Evolutionary conservation across 768 basidiomycete genomes (phyloP), one percentile per base, ranked within the genome.

Genomic region (Leccinum broughii): DNA sequence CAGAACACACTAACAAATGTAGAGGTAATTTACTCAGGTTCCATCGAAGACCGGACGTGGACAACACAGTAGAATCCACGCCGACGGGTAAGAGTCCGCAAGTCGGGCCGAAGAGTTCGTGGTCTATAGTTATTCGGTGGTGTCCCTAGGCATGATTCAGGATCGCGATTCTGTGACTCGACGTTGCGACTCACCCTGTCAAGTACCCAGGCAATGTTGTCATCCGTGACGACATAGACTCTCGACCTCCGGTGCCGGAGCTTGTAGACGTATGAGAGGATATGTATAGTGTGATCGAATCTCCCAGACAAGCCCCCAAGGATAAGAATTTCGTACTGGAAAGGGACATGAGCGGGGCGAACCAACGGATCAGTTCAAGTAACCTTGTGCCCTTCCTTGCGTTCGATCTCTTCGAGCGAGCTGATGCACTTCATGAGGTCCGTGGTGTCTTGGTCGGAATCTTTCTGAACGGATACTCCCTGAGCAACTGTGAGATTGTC

Each of bases 61-160:
- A 84, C n/a, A 98, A 77, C 15, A 84, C 73, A 0, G 94, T 89
- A 5, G 80, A 81, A 30, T 87, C 87, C 14, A 95, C 76, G 0
- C 95, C 97, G 3, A 98, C 83, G 1, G 97, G 97, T 10, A 99
- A 82, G n/a, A 98, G 82, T 0, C 95, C 97, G 70, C 97, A 99
- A 0, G 95, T 98, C 54, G 85, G 84, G 0, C 95, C 96, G 44
- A 97, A 77, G 9, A 86, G 65, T 0, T 74, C 67, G 64, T 92
- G 90, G 67, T 95, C 87, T 49, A 98, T 81, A 11, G 79, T 70
- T 59, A 99, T 90, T 5, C 74, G 69, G 70, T 98, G 96, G 67
- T 88, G 85, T 20, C 96, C 96, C 94, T 97, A 51, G 48, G 49
- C 28, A 41, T 7, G 17, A 15, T 32, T 62, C 50, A 60, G 28